phyloP scores from a whole-genome alignment of 352 stramenopile species.

The Phytophthora ohioensis region DNA sequence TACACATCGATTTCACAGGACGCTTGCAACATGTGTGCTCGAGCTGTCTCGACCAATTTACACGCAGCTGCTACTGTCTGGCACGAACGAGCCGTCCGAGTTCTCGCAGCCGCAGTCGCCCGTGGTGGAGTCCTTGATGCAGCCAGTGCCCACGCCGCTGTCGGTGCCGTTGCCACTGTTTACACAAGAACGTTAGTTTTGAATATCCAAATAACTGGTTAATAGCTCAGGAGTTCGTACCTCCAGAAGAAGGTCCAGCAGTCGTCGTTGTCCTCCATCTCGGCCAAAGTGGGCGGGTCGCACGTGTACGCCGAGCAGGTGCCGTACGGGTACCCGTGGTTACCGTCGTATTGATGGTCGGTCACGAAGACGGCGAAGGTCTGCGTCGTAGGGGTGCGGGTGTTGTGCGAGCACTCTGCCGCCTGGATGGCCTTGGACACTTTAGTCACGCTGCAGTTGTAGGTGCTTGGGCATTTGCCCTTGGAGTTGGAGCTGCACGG shows the following conservation, averaged over 20 bases:
- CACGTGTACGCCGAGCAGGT: slow-evolving; percentile 44
- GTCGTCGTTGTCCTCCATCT: slow-evolving; percentile 34
- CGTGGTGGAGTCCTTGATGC: slow-evolving; percentile 36
- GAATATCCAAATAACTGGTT: not conserved
- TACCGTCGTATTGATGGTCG: slow-evolving; percentile 46
- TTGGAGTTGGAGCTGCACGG: slow-evolving; percentile 35
- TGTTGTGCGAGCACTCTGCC: slow-evolving; percentile 51
- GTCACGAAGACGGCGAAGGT: slow-evolving; percentile 44
- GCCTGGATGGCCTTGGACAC: slow-evolving; percentile 40
- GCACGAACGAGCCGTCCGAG: slow-evolving; percentile 36
- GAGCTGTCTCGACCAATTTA: slow-evolving; percentile 12
- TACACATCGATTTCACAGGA: too few relatives aligned
- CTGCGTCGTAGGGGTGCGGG: slow-evolving; percentile 35
- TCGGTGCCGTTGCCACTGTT: slow-evolving; percentile 27
- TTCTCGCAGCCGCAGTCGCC: slow-evolving; percentile 43
- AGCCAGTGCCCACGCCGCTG: slow-evolving; percentile 31
- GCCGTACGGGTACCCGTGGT: slow-evolving; percentile 44
- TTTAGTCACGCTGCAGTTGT: slow-evolving; percentile 31
- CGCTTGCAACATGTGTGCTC: too few relatives aligned
- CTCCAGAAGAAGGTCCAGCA: slow-evolving; percentile 49
- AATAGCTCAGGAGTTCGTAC: slow-evolving; percentile 17
- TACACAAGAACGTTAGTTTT: slow-evolving; percentile 12
- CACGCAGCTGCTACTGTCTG: slow-evolving; percentile 29
- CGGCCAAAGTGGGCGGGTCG: not conserved
- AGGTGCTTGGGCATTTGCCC: slow-evolving; percentile 24